phyloP scores from a whole-genome alignment of 345 rosid species.

The Lumnitzera littorea region DNA sequence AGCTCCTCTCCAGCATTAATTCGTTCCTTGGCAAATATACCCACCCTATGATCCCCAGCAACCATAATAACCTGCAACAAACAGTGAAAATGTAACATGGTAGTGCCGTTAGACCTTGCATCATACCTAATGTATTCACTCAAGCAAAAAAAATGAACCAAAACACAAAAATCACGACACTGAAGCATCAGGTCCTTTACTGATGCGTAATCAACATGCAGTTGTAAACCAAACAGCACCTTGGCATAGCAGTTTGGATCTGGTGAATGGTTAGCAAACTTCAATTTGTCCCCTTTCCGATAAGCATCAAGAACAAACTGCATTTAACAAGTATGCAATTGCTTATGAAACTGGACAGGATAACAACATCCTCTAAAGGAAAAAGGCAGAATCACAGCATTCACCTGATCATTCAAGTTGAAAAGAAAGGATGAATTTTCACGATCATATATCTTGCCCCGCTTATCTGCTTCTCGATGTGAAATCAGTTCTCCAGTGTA shows the following conservation, averaged over 20 bases:
- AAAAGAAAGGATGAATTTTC: constrained; percentile 98
- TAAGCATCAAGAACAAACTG: constrained; percentile 99
- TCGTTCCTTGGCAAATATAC: constrained; percentile 93
- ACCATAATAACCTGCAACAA: constrained; percentile 82
- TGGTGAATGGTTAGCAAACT: constrained; percentile 96
- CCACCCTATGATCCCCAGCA: constrained; percentile 93
- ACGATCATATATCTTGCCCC: constrained; percentile 97
- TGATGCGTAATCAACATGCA: not conserved
- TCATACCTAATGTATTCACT: not conserved
- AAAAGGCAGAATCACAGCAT: constrained; percentile 6
- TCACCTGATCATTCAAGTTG: constrained; percentile 95
- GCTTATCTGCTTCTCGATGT: constrained; percentile 97
- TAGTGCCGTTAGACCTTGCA: not conserved
- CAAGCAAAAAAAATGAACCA: not conserved
- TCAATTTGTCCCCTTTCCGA: constrained; percentile 94
- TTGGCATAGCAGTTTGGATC: constrained; percentile 98
- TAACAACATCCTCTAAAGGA: not conserved
- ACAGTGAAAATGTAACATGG: not conserved
- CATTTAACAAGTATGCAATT: constrained; percentile 14
- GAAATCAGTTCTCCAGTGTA: constrained; percentile 99
- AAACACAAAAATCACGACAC: not conserved
- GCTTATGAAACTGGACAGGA: not conserved
- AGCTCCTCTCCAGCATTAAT: constrained; percentile 87
- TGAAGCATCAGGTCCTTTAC: not conserved
- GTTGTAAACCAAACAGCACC: constrained; percentile 31